phyloP scores from a whole-genome alignment of 2,329 filamentous ascomycete species.

The Nemania sp. region DNA sequence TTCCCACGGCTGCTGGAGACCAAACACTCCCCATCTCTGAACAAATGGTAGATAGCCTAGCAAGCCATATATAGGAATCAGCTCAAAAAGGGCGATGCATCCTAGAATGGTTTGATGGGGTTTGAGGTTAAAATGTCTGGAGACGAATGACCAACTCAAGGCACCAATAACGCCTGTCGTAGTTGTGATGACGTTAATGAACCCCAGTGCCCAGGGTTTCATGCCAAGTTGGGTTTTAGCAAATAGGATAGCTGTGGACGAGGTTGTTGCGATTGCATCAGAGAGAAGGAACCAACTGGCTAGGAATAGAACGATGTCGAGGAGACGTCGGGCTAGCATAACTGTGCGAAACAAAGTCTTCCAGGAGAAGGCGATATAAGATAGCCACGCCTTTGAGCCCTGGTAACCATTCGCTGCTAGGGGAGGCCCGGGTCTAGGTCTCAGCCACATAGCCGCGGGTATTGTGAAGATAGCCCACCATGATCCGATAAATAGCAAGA shows the following conservation, averaged over 20 bases:
- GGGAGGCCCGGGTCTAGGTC: conserved; percentile 88
- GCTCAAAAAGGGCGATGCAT: conserved; percentile 90
- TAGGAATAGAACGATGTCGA: conserved; percentile 83
- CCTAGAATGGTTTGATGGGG: conserved; percentile 90
- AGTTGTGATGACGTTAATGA: conserved; percentile 95
- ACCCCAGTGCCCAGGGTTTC: conserved; percentile 85
- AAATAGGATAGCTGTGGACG: conserved; percentile 93
- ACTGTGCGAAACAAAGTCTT: conserved; percentile 84
- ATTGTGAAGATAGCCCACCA: conserved; percentile 97
- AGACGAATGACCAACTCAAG: conserved; percentile 88
- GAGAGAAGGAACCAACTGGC: conserved; percentile 94
- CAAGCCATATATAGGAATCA: conserved; percentile 92
- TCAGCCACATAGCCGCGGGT: conserved; percentile 87
- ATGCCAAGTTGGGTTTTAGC: conserved; percentile 94
- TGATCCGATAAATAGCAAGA: conserved; percentile 84
- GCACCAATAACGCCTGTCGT: conserved; percentile 86
- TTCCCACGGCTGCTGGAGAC: conserved; percentile 94
- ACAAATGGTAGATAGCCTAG: conserved; percentile 88
- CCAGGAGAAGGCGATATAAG: conserved; percentile 88
- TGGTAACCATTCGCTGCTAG: conserved; percentile 62
- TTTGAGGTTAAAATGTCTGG: conserved; percentile 73
- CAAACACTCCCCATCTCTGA: conserved; percentile 77
- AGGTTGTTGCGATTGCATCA: conserved; percentile 94
- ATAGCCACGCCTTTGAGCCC: conserved; percentile 65
- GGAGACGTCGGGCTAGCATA: conserved; percentile 76